A percentile compares a stretch with the other conserved stretches of the same genome.
These are phyloP conservation scores for Fusarium temperatum DNA, from an alignment of 2,329 filamentous ascomycete genomes.

Conservation along the genomic window DNA sequence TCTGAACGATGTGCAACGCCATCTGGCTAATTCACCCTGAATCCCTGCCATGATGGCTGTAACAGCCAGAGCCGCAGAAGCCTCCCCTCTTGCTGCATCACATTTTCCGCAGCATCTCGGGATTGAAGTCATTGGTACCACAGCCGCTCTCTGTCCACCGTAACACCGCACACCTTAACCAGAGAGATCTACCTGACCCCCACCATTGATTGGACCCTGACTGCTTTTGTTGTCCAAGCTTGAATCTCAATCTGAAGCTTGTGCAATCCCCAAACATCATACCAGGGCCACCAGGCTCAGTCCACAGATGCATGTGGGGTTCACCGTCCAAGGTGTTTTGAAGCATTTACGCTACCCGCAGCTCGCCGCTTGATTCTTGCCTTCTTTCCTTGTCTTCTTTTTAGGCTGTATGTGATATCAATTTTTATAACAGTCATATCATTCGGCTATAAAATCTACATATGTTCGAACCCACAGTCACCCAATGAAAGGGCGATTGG, in stretches of 20 bases:
- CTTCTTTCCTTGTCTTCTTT: constrained; percentile 1
- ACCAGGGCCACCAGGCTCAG: constrained; percentile 24
- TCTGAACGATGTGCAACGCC: constrained; percentile 9
- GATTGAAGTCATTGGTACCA: constrained; percentile 20
- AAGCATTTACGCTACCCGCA: constrained; percentile 23
- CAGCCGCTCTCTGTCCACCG: constrained; percentile 5
- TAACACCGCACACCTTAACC: constrained; percentile 19
- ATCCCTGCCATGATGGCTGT: constrained; percentile 32
- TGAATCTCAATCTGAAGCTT: constrained; percentile 28
- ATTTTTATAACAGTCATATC: neutral
- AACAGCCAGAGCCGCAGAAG: constrained; percentile 42
- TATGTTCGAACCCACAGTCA: neutral
- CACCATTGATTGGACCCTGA: constrained; percentile 29
- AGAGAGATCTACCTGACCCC: constrained; percentile 22
- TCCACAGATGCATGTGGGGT: constrained; percentile 38
- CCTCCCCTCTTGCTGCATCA: constrained; percentile 25
- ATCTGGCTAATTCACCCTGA: constrained; percentile 23
- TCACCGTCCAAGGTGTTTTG: constrained; percentile 6
- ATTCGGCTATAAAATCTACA: neutral
- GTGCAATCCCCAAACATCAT: constrained; percentile 26
- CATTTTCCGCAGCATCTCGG: constrained; percentile 27
- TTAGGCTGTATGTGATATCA: constrained; percentile 13
- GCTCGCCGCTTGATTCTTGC: constrained; percentile 22
- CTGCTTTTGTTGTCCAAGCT: constrained; percentile 23
- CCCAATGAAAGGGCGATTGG: constrained; percentile 1